Base-by-base conservation (phyloP, 2,329 filamentous ascomycete species). In the Beauveria asiatica region DNA sequence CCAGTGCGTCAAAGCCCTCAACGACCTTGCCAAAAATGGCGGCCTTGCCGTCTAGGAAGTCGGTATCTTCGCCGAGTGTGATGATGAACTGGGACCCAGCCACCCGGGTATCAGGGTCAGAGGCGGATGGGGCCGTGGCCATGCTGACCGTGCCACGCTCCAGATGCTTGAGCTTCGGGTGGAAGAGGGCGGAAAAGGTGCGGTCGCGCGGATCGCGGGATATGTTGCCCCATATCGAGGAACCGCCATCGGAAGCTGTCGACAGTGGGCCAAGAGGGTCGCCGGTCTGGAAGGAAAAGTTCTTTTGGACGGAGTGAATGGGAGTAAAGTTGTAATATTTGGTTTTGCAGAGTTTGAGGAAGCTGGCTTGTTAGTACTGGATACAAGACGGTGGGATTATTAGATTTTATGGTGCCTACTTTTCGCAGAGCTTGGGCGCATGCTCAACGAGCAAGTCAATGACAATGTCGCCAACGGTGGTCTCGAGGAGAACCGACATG, bases 301-400 rank as follows among this genome's bases (percentile, higher is more conserved):
- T 86, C 73, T 93, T 94, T 71, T 97, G 94, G 42, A 99, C 84
- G 66, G 88, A 92, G 76, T 97, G 90, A 59, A 97, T 78, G 27
- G 93, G 94, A 6, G 92, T 87, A 74, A 95, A 97, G 78, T 97
- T 97, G 85, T 97, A 99, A 78, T 97, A 99, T 78, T 97, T 99
- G 75, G 92, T 80, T 78, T 97, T 97, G 84, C 94, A 97, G 67
- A 99, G 89, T 81, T 99, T 97, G 61, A 99, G 80, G 74, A 99
- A 97, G 81, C 91, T 78, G 80, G 6, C 19, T 30, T 11, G 53
- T 70, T 52, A 70, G 69, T 63, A 72, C 87, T 45, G 50, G 53
- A 42, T 50, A 2, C 4, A 37, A 39, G 23, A 27, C 17, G n/a
- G 37, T 49, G 3, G 19, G 41, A 30, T 7, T 9, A 10, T 8